A percentile compares a stretch with the other conserved stretches of the same genome.
Conservation (phyloP, 192 early-diverging fungal genomes). For the Backusella mclennaniae region DNA sequence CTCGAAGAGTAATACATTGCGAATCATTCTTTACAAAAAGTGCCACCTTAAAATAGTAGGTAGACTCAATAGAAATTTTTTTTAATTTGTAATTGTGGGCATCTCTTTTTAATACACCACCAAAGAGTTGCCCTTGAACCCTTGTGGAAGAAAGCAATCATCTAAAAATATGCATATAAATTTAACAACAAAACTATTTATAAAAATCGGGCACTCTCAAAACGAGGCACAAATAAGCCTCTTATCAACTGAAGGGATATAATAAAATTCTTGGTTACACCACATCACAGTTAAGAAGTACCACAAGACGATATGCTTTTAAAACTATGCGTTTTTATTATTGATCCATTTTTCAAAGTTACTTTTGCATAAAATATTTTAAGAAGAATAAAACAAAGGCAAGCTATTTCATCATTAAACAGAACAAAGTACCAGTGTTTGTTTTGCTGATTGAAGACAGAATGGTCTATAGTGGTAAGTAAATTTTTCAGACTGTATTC, state of each 20-base stretch:
- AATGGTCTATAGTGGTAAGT: neutral
- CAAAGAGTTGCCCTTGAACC: neutral
- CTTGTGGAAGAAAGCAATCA: neutral
- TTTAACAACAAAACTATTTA: constrained; percentile 1
- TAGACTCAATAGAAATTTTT: too few relatives aligned
- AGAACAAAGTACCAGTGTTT: neutral
- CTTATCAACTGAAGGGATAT: neutral
- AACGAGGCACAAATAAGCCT: constrained; percentile 5
- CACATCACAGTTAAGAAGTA: neutral
- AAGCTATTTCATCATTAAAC: neutral
- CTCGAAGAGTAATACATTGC: too few relatives aligned
- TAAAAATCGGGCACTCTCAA: neutral
- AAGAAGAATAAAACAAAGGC: neutral
- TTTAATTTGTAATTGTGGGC: too few relatives aligned
- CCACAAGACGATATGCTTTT: neutral
- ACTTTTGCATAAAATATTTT: neutral
- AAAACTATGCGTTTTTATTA: neutral
- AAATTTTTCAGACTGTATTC: neutral
- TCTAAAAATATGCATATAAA: neutral
- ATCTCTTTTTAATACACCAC: neutral
- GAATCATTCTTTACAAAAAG: too few relatives aligned
- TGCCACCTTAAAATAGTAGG: too few relatives aligned
- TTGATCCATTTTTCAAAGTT: neutral
- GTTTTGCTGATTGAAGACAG: neutral
- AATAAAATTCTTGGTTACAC: neutral